Percentiles rank a stretch among this genome's conserved stretches.
Conservation (phyloP, 1,284 basidiomycete species). For the Fomitopsis pinicola region DNA sequence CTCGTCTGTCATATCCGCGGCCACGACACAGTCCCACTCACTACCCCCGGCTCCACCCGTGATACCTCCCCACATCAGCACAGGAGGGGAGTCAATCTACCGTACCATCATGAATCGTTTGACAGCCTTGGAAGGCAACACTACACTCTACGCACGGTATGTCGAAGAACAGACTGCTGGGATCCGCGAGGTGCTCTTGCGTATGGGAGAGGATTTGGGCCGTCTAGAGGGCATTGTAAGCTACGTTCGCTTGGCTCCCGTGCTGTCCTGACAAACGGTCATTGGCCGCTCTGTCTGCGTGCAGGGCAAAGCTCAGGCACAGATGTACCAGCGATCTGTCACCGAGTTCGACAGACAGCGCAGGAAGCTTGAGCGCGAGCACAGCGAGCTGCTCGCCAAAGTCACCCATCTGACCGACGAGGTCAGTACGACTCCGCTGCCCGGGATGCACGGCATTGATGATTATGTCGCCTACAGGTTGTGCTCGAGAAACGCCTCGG, state of each 20-base stretch:
- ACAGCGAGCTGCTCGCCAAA: constrained; percentile 57
- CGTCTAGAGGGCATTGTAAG: constrained; percentile 73
- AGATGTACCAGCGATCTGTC: constrained; percentile 60
- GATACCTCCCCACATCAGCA: constrained; percentile 11
- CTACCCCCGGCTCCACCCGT: constrained; percentile 3
- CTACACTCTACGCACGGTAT: constrained; percentile 83
- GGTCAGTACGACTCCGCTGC: constrained; percentile 35
- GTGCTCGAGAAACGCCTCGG: constrained; percentile 80
- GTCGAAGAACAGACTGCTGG: constrained; percentile 86
- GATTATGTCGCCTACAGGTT: constrained; percentile 42
- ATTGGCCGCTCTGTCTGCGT: not conserved
- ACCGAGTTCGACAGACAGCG: constrained; percentile 71
- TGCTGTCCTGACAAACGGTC: not conserved
- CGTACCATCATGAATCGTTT: constrained; percentile 95
- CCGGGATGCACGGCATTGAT: not conserved
- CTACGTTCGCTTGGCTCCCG: constrained; percentile 5
- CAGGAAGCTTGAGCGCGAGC: constrained; percentile 64
- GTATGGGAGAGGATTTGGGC: constrained; percentile 82
- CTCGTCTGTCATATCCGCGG: constrained; percentile 5
- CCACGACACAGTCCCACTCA: constrained; percentile 8
- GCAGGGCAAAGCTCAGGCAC: constrained; percentile 64
- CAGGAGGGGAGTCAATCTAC: constrained; percentile 92
- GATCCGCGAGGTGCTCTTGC: constrained; percentile 71
- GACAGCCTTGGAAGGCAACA: constrained; percentile 81
- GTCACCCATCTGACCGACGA: constrained; percentile 75